Evolutionary conservation across 2,329 filamentous ascomycete species (phyloP), one percentile per base, ranked within the genome.

Genomic region (Colletotrichum shisoi): DNA sequence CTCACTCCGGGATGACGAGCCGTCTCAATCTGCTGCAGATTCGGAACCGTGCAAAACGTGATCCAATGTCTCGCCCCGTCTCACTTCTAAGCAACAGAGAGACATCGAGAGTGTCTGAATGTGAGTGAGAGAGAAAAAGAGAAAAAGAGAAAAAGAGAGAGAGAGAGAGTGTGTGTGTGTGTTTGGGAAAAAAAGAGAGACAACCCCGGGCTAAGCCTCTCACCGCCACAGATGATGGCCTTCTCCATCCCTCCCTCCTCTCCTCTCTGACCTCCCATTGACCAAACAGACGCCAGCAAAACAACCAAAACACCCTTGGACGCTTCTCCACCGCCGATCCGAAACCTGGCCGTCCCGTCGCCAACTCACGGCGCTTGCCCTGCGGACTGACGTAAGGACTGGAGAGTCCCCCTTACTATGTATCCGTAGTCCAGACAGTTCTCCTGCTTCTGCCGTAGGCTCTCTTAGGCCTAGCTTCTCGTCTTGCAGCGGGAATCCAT

Each of bases 281-380:
- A 34, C 31, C 31, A 34, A 34, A 34, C 7, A 34, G 31, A 34
- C 31, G 31, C 31, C 31, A 34, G 31, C 31, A 34, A 34, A 34
- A 31, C 27, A 31, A 8, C 27, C 27, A 8, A 27, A 8, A 13
- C 37, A 48, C 42, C 42, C 12, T 13, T 31, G 24, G 27, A 12
- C 48, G 3, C 13, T 17, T 15, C 44, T 65, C 62, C 49, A 56
- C 62, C 49, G 57, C 42, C 49, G 44, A 56, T 56, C 42, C 57
- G 62, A 65, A 62, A 62, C 62, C 51, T 56, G 44, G 62, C 57
- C 49, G 62, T 37, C 48, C 49, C 31, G 8, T 52, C 31, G 13
- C 34, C 8, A 48, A 37, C 42, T 58, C 56, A 40, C 51, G 27
- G 31, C 42, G 42, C 56, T 58, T 58, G 56, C 12, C 37, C 31